These are phyloP conservation scores for Aspergillus texensis DNA, from an alignment of 2,329 filamentous ascomycete genomes.

Conservation along the genomic window DNA sequence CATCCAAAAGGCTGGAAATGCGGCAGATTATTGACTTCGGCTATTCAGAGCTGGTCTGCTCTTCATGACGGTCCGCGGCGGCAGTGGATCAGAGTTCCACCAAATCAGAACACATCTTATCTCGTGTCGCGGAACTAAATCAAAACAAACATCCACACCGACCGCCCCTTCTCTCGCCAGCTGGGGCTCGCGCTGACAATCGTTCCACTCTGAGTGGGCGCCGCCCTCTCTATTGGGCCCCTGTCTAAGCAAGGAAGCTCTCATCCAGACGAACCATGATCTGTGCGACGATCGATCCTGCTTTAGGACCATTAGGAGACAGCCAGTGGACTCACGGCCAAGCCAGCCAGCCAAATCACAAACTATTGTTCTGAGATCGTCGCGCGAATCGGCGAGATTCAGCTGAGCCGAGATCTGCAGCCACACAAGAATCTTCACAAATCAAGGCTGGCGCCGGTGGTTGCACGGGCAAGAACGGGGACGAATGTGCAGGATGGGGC, in stretches of 20 bases:
- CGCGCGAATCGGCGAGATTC: slow-evolving; percentile 17
- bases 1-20: neutral
- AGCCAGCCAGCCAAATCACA: neutral
- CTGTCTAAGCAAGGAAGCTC: slow-evolving; percentile 16
- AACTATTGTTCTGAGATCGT: neutral
- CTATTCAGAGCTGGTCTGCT: neutral
- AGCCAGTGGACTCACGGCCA: slow-evolving; percentile 6
- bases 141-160: slow-evolving; percentile 5
- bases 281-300: slow-evolving; percentile 24
- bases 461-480: slow-evolving; percentile 14
- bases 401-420: slow-evolving; percentile 21
- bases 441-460: slow-evolving; percentile 6
- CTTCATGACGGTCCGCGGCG: neutral
- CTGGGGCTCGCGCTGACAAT: slow-evolving; percentile 13
- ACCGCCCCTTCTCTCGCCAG: neutral
- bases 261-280: slow-evolving; percentile 24
- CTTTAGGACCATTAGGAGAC: slow-evolving; percentile 15
- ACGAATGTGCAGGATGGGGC: slow-evolving; percentile 4
- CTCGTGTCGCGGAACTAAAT: neutral
- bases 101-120: neutral
- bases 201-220: slow-evolving; percentile 13
- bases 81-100: neutral
- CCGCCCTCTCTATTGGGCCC: slow-evolving; percentile 5
- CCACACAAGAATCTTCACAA: slow-evolving; percentile 14
- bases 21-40: neutral